Evolutionary conservation across 2,329 filamentous ascomycete species (phyloP), one percentile per base, ranked within the genome.

Genomic region (Blastomyces gilchristii): DNA sequence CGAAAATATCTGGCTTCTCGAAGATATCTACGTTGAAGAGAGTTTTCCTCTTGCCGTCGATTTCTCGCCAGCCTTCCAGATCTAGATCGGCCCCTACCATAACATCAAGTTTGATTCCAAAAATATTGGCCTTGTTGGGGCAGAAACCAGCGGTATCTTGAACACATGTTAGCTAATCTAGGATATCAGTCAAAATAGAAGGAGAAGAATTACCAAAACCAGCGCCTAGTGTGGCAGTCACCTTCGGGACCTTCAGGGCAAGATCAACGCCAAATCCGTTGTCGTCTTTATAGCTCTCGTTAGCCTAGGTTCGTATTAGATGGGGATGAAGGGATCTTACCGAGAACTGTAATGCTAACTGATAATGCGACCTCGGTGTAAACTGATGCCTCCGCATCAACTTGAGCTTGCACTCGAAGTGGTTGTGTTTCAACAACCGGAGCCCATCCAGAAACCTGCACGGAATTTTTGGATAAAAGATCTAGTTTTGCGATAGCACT

Each of bases 321-420:
- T 22, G 11, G 4, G 4, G 11, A 34, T n/a, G n/a, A 60, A 37
- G 12, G 28, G 18, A 34, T 28, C 47, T 22, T 61, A 63, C 62
- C 57, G 47, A 63, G 25, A 53, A 63, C 56, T 22, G 31, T 60
- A 12, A 63, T 12, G 49, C 62, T 63, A n/a, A 63, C 62, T 39
- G 57, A 52, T 34, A 63, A 53, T 45, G 62, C 57, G 52, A 63
- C 45, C 28, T 63, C 62, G 8, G 62, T 63, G 49, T 63, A 63
- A 45, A 63, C 4, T 3, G 45, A 54, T 31, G 49, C 62, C 39
- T 60, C 31, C 9, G 62, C 62, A 37, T 63, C 56, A 41, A 63
- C 41, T 53, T 63, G 62, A 18, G 62, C 62, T 25, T 60, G 45
- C 25, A 63, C 52, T 60, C 52, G 25, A 22, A 63, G 54, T 1